Base-by-base conservation (phyloP, 768 basidiomycete genomes). In the Kwoniella bestiolae region DNA sequence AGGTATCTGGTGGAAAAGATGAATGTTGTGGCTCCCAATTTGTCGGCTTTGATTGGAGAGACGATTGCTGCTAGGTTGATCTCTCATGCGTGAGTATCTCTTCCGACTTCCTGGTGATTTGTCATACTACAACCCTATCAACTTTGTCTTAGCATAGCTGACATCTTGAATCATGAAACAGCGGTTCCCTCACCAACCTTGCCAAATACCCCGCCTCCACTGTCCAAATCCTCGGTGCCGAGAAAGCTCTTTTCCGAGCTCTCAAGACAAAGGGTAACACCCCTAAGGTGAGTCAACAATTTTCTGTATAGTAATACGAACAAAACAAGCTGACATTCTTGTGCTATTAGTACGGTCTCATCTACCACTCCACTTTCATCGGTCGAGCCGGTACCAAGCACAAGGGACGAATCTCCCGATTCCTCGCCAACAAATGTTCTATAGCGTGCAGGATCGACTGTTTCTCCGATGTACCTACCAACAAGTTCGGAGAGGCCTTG, bases 211-310 rank as follows among this genome's bases (percentile, higher is more conserved):
- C 95, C 32, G 95, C 95, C 0, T 93, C 91, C 77, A 98, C 95
- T 14, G 95, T 98, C 45, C 95, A 98, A 82, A 98, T 98, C 72
- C 85, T 97, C 45, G 95, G 95, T 72, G 95, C 95, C 25, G 95
- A 98, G 84, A 98, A 98, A 82, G 95, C 95, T 2, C 85, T 98
- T 28, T 98, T 98, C 87, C 85, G 95, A 60, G 95, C 95, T 0
- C 84, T 98, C 77, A 98, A 98, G 85, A 97, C 95, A 32, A 98
- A 97, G 83, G 95, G 95, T 16, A 97, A 98, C 81, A 99, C 95
- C 0, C 94, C 95, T 45, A 96, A 96, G 85, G 92, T 92, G 70
- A 57, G 81, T 75, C 23, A 14, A 56, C 14, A 3, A 8, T 41
- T 29, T 12, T 0, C 31, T 3, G 9, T 5, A 23, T 38, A 5